Percentiles rank a stretch among this genome's conserved stretches.
Evolutionary conservation across 176 grass and related monocot species (phyloP).

Genomic region (Areca catechu): DNA sequence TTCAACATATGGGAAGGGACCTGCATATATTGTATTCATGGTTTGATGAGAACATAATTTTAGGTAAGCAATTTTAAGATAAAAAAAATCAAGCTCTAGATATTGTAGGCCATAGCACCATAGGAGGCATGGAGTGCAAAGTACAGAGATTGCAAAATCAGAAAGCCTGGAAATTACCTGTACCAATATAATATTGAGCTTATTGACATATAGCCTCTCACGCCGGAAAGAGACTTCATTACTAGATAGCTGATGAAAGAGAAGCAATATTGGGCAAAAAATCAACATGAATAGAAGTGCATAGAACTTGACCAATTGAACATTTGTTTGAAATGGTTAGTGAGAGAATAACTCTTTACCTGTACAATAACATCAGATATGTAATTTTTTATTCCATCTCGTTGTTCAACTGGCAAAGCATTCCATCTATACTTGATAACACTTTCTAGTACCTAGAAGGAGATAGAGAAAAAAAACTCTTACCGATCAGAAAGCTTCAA

Average conservation of each 20-base stretch:
- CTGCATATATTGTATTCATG: no score
- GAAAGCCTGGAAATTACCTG: slow-evolving; percentile 39
- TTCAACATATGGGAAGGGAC: no score
- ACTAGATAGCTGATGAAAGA: slow-evolving; percentile 63
- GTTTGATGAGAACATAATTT: no score
- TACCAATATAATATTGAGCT: slow-evolving; percentile 95
- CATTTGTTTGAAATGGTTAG: background rate
- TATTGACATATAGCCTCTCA: slow-evolving; percentile 98
- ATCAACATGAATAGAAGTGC: background rate
- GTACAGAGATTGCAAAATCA: background rate
- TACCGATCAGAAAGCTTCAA: no score
- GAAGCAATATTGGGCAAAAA: background rate
- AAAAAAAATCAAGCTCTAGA: no score
- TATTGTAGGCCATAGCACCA: no score
- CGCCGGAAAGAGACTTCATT: slow-evolving; percentile 81
- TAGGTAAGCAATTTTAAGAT: no score
- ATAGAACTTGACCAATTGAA: slow-evolving; percentile 17
- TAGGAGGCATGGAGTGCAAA: background rate
- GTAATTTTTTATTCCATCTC: slow-evolving; percentile 98
- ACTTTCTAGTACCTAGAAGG: slow-evolving; percentile 87
- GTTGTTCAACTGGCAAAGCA: slow-evolving; percentile 75
- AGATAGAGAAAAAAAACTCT: no score
- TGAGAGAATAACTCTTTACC: slow-evolving; percentile 24
- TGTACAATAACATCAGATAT: slow-evolving; percentile 97
- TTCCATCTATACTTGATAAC: slow-evolving; percentile 99